Evolutionary conservation across 169 alveolate genomes (phyloP).

Genomic region (Eimeria acervulina): DNA sequence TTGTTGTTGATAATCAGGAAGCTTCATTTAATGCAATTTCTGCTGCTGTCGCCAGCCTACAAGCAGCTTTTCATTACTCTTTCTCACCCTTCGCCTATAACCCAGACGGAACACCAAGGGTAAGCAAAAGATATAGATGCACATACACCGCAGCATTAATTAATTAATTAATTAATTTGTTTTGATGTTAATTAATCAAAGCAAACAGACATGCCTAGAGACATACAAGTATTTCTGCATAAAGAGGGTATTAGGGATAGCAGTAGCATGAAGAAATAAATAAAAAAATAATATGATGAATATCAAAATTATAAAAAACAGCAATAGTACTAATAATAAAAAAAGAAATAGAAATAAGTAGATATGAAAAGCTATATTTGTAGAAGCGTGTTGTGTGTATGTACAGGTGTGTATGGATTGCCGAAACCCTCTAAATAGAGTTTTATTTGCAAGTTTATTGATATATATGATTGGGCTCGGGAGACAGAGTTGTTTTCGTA

Average conservation of each 20-base stretch:
- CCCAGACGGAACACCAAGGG: slow-evolving; percentile 68
- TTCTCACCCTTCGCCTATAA: slow-evolving; percentile 48
- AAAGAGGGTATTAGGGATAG: background rate
- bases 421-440: slow-evolving; percentile 49
- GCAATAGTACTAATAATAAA: background rate
- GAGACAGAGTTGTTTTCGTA: slow-evolving; percentile 34
- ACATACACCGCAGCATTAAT: no score
- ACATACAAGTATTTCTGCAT: background rate
- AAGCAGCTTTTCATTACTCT: slow-evolving; percentile 8
- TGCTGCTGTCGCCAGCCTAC: slow-evolving; percentile 19
- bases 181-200: background rate
- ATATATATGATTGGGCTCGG: slow-evolving; percentile 44
- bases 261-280: background rate
- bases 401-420: slow-evolving; percentile 63
- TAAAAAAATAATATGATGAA: background rate
- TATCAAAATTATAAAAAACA: background rate
- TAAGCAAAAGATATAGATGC: background rate
- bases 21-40: background rate
- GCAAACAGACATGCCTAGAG: background rate
- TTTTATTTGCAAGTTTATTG: background rate
- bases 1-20: background rate
- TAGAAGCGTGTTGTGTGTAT: background rate
- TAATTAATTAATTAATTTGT: no score
- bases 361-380: background rate
- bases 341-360: background rate